phyloP scores from a whole-genome alignment of 202 grass and related monocot genomes.

The Elaeis oleifera region DNA sequence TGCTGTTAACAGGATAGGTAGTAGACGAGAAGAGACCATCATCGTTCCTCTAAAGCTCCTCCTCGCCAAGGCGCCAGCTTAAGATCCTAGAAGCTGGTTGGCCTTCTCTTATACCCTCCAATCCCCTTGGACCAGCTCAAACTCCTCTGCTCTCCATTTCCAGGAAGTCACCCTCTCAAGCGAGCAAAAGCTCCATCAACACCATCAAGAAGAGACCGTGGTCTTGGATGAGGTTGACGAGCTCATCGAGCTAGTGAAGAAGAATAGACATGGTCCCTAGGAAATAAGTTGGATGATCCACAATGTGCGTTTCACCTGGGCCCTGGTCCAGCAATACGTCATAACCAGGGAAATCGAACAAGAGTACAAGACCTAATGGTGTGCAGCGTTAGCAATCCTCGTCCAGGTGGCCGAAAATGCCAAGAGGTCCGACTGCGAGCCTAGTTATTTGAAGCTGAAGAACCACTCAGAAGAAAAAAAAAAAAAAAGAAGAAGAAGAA shows the following conservation, averaged over 20 bases:
- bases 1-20: slow-evolving; percentile 26
- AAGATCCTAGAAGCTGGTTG: slow-evolving; percentile 77
- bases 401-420: slow-evolving; percentile 47
- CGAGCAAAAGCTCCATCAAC: slow-evolving; percentile 50
- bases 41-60: slow-evolving; percentile 83
- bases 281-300: slow-evolving; percentile 43
- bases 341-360: slow-evolving; percentile 55
- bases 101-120: slow-evolving; percentile 56
- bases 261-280: slow-evolving; percentile 45
- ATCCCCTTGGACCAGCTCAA: slow-evolving; percentile 51
- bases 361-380: slow-evolving; percentile 57
- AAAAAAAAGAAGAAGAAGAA: background rate
- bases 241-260: slow-evolving; percentile 83
- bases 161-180: slow-evolving; percentile 47
- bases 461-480: too few species aligned
- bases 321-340: slow-evolving; percentile 66
- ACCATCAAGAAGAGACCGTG: slow-evolving; percentile 56
- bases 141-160: slow-evolving; percentile 48
- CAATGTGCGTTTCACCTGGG: slow-evolving; percentile 60
- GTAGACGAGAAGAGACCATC: slow-evolving; percentile 55
- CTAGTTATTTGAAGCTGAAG: slow-evolving; percentile 6
- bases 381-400: slow-evolving; percentile 46
- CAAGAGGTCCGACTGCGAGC: slow-evolving; percentile 34
- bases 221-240: slow-evolving; percentile 86
- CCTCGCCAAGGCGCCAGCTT: slow-evolving; percentile 67